Conservation (phyloP, 2,329 filamentous ascomycete species). For the Calonectria montana region DNA sequence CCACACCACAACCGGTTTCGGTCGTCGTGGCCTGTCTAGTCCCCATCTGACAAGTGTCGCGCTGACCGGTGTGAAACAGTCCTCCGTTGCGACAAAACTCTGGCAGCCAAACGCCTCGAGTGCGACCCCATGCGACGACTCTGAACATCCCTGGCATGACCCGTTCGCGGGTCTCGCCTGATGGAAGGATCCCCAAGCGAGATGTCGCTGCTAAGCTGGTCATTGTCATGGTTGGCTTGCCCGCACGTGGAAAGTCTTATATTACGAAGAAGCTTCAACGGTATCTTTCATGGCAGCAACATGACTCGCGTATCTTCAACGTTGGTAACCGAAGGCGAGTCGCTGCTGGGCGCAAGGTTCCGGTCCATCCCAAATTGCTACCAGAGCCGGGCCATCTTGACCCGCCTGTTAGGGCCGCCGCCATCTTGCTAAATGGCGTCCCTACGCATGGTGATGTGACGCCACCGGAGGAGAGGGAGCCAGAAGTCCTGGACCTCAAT, state of each 20-base stretch:
- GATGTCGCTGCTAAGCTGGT: slow-evolving; percentile 97
- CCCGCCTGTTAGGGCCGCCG: slow-evolving; percentile 63
- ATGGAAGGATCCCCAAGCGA: slow-evolving; percentile 91
- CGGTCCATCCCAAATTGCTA: slow-evolving; percentile 46
- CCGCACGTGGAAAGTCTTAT: slow-evolving; percentile 96
- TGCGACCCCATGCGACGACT: slow-evolving; percentile 88
- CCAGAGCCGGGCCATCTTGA: slow-evolving; percentile 54
- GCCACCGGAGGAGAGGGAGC: slow-evolving; percentile 49
- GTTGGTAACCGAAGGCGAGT: slow-evolving; percentile 91
- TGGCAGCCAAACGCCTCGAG: slow-evolving; percentile 79
- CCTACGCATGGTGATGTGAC: slow-evolving; percentile 47
- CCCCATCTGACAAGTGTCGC: slow-evolving; percentile 25
- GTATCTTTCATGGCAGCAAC: slow-evolving; percentile 97
- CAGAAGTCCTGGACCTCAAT: slow-evolving; percentile 52
- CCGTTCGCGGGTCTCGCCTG: slow-evolving; percentile 92
- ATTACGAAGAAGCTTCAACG: slow-evolving; percentile 98
- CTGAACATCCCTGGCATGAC: slow-evolving; percentile 98
- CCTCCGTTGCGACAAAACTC: slow-evolving; percentile 79
- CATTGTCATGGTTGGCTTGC: slow-evolving; percentile 97
- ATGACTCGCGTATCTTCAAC: slow-evolving; percentile 96
- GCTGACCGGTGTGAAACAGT: slow-evolving; percentile 55
- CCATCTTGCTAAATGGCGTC: slow-evolving; percentile 68
- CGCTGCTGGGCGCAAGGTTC: slow-evolving; percentile 70
- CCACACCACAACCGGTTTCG: slow-evolving; percentile 36
- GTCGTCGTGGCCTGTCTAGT: slow-evolving; percentile 33